Evolutionary conservation across 2,329 filamentous ascomycete genomes (phyloP).

Genomic region (Aciculosporium take): DNA sequence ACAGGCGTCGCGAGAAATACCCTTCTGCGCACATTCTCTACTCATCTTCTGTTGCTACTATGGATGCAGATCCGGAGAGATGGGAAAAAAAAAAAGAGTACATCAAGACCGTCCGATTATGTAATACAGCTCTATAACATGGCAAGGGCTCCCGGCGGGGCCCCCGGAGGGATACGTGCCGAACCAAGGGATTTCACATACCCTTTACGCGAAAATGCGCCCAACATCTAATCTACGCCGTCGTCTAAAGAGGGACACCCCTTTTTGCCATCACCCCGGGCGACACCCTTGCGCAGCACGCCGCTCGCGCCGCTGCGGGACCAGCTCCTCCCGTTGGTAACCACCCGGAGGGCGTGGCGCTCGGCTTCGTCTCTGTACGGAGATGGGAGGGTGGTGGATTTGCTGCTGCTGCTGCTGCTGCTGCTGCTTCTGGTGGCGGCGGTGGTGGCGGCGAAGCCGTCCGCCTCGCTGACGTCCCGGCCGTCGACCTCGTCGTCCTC

Average conservation of each 20-base stretch:
- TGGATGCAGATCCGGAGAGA: too few relatives aligned
- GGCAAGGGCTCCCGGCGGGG: too few relatives aligned
- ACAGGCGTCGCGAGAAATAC: too few relatives aligned
- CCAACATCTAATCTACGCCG: conserved; percentile 18
- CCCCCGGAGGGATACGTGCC: too few relatives aligned
- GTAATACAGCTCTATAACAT: too few relatives aligned
- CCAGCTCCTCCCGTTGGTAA: conserved; percentile 24
- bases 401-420: conserved; percentile 7
- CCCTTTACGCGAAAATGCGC: too few relatives aligned
- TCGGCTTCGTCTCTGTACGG: conserved; percentile 19
- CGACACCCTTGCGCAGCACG: conserved; percentile 24
- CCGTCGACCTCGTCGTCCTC: background rate
- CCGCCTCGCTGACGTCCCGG: conserved; percentile 12
- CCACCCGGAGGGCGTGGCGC: conserved; percentile 30
- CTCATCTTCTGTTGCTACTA: too few relatives aligned
- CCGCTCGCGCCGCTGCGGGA: conserved; percentile 28
- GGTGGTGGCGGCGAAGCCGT: background rate
- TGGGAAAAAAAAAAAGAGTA: too few relatives aligned
- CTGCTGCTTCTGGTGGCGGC: conserved; percentile 3
- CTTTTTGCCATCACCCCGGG: conserved; percentile 7
- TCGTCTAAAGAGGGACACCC: conserved; percentile 14
- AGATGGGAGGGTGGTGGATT: conserved; percentile 13
- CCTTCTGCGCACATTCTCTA: too few relatives aligned
- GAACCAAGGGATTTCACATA: too few relatives aligned
- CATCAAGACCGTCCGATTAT: too few relatives aligned